Base-by-base conservation (phyloP, 2,329 filamentous ascomycete species). In the Calonectria crousiana region DNA sequence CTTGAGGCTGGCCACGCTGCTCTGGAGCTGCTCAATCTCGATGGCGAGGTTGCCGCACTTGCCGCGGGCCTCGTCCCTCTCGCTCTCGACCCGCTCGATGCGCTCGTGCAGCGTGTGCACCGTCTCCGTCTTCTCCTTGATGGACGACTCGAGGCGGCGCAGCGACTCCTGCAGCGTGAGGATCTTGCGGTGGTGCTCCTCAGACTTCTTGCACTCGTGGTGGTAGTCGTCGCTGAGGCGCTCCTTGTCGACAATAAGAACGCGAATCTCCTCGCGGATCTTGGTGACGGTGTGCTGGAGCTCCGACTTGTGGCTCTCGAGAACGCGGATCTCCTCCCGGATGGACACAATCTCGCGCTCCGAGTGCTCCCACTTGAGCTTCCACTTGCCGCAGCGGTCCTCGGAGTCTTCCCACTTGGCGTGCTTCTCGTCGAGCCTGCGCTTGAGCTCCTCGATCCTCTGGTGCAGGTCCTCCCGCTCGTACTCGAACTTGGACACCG, bases 321-420 rank as follows among this genome's bases (percentile, higher is more conserved):
- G 23, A 8, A 41, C 16, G 13, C 56, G 34, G 23, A 62, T 18
- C 36, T 62, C 56, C 56, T 62, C 56, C 1, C 56, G 56, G 34
- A 62, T 41, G 14, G 56, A 62, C 13, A 23, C 23, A 28, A 62
- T 62, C 36, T 62, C 56, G 23, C 56, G 56, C 34, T 62, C 56
- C 8, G 32, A 38, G 34, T 62, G 56, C 36, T 62, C 56, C 56
- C 56, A 62, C 56, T 62, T 62, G 34, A 62, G 56, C 56, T 62
- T 62, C 56, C 56, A 62, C 56, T 62, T 62, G 56, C 56, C 56
- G 34, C 56, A 62, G 23, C 56, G 56, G 16, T 62, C 56, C 36
- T 62, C 56, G 1, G 34, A 26, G 3, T 41, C 56, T 20, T 62
- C 56, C 56, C 34, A 41, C 32, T 36, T 36, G 56, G n/a, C 9